Conservation (phyloP, 2,329 filamentous ascomycete genomes). For the Monascus ruber region DNA sequence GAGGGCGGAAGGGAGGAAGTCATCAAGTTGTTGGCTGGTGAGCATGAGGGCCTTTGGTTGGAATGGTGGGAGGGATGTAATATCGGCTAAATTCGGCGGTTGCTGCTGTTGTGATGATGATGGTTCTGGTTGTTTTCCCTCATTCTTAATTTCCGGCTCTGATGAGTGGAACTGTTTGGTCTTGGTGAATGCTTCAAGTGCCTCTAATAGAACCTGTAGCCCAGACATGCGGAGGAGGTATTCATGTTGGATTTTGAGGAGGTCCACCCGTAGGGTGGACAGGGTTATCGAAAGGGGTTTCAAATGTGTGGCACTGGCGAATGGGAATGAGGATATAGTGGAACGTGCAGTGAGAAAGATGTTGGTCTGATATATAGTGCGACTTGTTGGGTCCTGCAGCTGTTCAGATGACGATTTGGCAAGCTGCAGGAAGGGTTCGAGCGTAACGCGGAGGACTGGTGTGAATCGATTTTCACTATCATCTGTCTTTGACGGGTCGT, state of each 20-base stretch:
- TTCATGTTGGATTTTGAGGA: constrained; percentile 57
- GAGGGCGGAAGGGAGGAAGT: constrained; percentile 82
- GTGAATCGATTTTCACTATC: constrained; percentile 60
- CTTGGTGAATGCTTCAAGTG: constrained; percentile 37
- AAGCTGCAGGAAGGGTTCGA: constrained; percentile 74
- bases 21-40: constrained; percentile 68
- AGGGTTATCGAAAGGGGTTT: constrained; percentile 45
- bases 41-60: constrained; percentile 49
- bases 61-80: constrained; percentile 46
- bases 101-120: constrained; percentile 15
- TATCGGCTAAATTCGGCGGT: constrained; percentile 42
- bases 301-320: constrained; percentile 51
- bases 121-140: neutral
- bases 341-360: constrained; percentile 32
- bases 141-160: neutral
- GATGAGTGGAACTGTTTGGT: constrained; percentile 5
- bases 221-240: constrained; percentile 70
- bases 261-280: constrained; percentile 34
- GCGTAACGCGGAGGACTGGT: constrained; percentile 61
- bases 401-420: constrained; percentile 41
- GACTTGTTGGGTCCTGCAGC: constrained; percentile 23
- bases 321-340: constrained; percentile 38
- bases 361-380: constrained; percentile 42
- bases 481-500: constrained; percentile 38
- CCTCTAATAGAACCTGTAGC: constrained; percentile 51